Evolutionary conservation across 192 early-diverging fungal genomes (phyloP).

Genomic region (Coemansia sp.): DNA sequence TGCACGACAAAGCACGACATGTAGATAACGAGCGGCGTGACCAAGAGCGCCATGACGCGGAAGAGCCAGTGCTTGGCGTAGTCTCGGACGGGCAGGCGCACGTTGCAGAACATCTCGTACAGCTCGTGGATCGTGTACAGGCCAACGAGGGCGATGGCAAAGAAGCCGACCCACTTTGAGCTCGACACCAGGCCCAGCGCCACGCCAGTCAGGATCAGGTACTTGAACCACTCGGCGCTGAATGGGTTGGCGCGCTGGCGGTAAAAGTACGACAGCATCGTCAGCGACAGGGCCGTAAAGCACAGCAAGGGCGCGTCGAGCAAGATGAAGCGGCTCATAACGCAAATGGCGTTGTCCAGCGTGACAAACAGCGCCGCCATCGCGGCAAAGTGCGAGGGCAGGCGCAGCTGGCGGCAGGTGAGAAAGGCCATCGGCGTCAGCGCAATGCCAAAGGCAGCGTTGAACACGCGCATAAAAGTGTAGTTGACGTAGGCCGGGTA

Average conservation of each 20-base stretch:
- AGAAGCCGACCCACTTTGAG: constrained; percentile 97
- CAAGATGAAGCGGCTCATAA: constrained; percentile 92
- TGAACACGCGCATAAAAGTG: constrained; percentile 87
- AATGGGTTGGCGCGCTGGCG: constrained; percentile 76
- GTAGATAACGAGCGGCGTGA: constrained; percentile 83
- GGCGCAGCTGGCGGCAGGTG: constrained; percentile 77
- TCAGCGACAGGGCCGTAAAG: constrained; percentile 74
- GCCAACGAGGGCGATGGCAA: constrained; percentile 77
- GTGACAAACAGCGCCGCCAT: constrained; percentile 82
- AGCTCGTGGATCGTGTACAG: constrained; percentile 47
- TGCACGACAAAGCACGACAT: constrained; percentile 81
- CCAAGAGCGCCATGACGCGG: constrained; percentile 79
- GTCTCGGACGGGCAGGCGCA: constrained; percentile 57
- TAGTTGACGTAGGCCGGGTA: constrained; percentile 88
- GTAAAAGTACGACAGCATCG: constrained; percentile 74
- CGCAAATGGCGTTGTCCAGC: constrained; percentile 62
- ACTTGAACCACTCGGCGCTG: constrained; percentile 84
- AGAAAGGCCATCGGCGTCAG: constrained; percentile 89
- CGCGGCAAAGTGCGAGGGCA: constrained; percentile 68
- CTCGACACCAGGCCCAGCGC: constrained; percentile 86
- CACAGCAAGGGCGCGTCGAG: constrained; percentile 95
- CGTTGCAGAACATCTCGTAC: constrained; percentile 49
- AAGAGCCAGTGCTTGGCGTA: constrained; percentile 87
- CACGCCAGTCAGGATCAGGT: constrained; percentile 81
- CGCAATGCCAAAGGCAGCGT: constrained; percentile 87